Percentiles rank a stretch among this genome's conserved stretches.
These are phyloP conservation scores for Benincasa hispida DNA, from an alignment of 306 rosid genomes.

Conservation along the genomic window DNA sequence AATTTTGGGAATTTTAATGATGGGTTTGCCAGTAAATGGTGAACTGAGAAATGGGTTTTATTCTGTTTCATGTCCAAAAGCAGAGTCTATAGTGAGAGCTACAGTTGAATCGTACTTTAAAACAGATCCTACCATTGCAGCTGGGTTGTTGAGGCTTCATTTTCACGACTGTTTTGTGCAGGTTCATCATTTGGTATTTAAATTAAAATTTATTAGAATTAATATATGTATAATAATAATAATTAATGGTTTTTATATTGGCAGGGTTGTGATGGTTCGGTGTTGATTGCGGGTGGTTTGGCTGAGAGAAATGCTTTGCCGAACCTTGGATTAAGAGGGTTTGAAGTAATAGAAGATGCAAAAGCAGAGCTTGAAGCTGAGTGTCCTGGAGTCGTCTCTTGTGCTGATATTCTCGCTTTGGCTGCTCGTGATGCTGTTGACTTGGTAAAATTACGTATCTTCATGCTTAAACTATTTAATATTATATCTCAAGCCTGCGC, in stretches of 20 bases:
- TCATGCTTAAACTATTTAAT: too few species aligned
- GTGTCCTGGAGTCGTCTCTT: conserved; percentile 56
- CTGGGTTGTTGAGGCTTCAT: conserved; percentile 57
- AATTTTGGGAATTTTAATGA: conserved; percentile 21
- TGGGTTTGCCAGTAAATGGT: conserved; percentile 23
- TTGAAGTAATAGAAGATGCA: conserved; percentile 66
- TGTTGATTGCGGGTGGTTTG: conserved; percentile 30
- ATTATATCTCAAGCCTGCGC: too few species aligned
- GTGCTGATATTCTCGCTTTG: conserved; percentile 53
- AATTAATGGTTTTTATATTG: too few species aligned
- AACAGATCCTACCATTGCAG: conserved; percentile 41
- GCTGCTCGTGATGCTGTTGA: conserved; percentile 63
- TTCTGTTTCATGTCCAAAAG: conserved; percentile 49
- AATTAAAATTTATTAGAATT: neutral
- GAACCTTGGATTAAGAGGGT: conserved; percentile 57
- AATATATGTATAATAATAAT: too few species aligned
- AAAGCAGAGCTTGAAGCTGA: conserved; percentile 42
- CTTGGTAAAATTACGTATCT: conserved; percentile 18
- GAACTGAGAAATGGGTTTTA: conserved; percentile 53
- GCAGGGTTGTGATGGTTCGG: conserved; percentile 57
- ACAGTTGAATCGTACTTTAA: conserved; percentile 39
- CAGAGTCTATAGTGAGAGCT: conserved; percentile 41
- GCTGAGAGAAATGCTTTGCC: conserved; percentile 38
- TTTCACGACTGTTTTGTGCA: conserved; percentile 49
- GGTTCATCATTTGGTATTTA: conserved; percentile 4